Conservation (phyloP, 192 early-diverging fungal genomes). For the Coemansia sp. region DNA sequence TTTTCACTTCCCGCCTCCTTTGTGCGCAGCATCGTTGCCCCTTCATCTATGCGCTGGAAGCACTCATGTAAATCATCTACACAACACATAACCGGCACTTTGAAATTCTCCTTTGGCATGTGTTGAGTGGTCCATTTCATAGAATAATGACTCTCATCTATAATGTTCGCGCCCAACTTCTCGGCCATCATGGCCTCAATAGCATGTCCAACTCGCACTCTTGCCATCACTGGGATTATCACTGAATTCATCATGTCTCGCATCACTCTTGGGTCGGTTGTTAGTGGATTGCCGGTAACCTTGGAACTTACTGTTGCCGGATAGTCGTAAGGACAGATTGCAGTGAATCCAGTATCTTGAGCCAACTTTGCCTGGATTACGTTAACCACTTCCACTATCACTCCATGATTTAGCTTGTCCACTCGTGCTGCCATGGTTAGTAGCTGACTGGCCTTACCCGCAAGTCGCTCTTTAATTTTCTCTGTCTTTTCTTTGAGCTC, state of each 20-base stretch:
- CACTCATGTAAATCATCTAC: slow-evolving; percentile 88
- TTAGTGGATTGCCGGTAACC: not conserved
- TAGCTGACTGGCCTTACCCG: not conserved
- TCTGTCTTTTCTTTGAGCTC: not conserved
- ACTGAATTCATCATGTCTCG: not conserved
- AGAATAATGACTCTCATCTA: slow-evolving; percentile 88
- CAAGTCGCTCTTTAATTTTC: not conserved
- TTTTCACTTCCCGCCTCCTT: slow-evolving; percentile 80
- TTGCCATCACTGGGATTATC: slow-evolving; percentile 9
- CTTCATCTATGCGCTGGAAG: slow-evolving; percentile 84
- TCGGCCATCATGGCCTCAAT: slow-evolving; percentile 69
- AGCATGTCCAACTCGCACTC: slow-evolving; percentile 5
- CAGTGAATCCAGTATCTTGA: not conserved
- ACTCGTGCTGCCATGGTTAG: not conserved
- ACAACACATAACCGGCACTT: slow-evolving; percentile 90
- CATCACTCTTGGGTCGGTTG: not conserved
- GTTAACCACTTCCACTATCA: not conserved
- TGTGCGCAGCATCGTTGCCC: slow-evolving; percentile 92
- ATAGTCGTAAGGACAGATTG: not conserved
- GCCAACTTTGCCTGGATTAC: not conserved
- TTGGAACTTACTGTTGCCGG: not conserved
- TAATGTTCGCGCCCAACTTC: slow-evolving; percentile 82
- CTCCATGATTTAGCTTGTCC: not conserved
- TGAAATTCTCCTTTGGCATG: slow-evolving; percentile 82
- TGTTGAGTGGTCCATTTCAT: slow-evolving; percentile 62